Conservation (phyloP, 306 rosid species). For the Gastrolobium villosum region DNA sequence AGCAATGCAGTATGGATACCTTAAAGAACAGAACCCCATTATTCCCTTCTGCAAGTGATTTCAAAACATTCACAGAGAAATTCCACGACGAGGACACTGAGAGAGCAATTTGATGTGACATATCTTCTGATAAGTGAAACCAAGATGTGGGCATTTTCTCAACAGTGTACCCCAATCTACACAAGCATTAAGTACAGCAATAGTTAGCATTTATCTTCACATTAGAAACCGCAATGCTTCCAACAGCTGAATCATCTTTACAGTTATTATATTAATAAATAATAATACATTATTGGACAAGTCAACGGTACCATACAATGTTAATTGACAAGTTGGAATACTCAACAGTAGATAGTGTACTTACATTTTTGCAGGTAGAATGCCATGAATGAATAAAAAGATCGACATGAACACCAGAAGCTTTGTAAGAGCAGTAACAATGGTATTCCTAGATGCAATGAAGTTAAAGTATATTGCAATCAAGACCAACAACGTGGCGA, state of each 20-base stretch:
- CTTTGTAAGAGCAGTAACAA: conserved; percentile 75
- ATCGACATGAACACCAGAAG: conserved; percentile 62
- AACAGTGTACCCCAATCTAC: conserved; percentile 81
- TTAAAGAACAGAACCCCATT: conserved; percentile 72
- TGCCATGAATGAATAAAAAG: conserved; percentile 70
- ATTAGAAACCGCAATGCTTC: conserved; percentile 37
- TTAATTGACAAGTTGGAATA: conserved; percentile 13
- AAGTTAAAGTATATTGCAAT: conserved; percentile 82
- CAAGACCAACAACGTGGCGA: conserved; percentile 66
- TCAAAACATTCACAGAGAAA: conserved; percentile 64
- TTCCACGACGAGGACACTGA: conserved; percentile 80
- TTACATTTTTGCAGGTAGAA: conserved; percentile 85
- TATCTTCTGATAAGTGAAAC: conserved; percentile 84
- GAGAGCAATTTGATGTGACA: conserved; percentile 62
- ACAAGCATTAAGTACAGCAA: conserved; percentile 42
- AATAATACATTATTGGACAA: conserved; percentile 26
- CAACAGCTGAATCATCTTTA: conserved; percentile 43
- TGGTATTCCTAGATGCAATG: conserved; percentile 75
- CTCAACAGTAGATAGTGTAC: conserved; percentile 42
- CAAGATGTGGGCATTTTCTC: conserved; percentile 78
- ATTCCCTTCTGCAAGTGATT: conserved; percentile 77
- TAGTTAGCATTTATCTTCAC: conserved; percentile 46
- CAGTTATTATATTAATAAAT: conserved; percentile 31
- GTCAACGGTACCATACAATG: conserved; percentile 33
- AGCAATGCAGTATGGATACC: conserved; percentile 53